These are phyloP conservation scores for Pyrenopolyporus hunteri DNA, from an alignment of 495 filamentous ascomycete species.

Conservation along the genomic window DNA sequence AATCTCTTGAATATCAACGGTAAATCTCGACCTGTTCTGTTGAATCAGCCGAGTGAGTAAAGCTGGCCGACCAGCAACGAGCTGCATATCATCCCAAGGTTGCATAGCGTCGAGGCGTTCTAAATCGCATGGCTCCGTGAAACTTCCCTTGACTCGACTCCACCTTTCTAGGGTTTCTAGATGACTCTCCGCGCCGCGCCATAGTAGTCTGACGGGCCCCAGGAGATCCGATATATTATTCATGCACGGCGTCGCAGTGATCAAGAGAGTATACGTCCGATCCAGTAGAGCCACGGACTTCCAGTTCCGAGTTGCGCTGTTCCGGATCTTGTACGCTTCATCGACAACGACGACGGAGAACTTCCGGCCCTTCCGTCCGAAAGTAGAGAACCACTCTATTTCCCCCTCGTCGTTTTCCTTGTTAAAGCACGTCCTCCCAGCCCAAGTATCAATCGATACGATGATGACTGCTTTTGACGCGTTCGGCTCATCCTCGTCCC, in stretches of 20 bases:
- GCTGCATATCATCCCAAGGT: conserved; percentile 12
- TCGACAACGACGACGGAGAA: conserved; percentile 41
- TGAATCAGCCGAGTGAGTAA: conserved; percentile 20
- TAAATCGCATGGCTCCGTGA: background rate
- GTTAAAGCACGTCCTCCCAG: conserved; percentile 26
- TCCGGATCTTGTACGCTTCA: conserved; percentile 38
- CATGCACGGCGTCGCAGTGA: conserved; percentile 40
- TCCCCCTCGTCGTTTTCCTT: background rate
- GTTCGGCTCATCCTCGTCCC: conserved; percentile 15
- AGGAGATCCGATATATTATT: conserved; percentile 34
- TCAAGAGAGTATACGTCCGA: conserved; percentile 35
- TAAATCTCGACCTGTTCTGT: background rate
- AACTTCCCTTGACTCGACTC: background rate
- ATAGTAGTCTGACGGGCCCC: conserved; percentile 29
- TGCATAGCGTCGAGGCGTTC: conserved; percentile 3
- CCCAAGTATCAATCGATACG: conserved; percentile 35
- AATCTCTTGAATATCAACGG: conserved; percentile 19
- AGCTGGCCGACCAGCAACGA: conserved; percentile 27
- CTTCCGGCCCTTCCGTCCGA: conserved; percentile 10
- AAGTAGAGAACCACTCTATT: conserved; percentile 24
- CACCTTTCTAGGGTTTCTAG: background rate
- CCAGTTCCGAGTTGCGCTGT: conserved; percentile 21
- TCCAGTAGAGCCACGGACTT: conserved; percentile 32
- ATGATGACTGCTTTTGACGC: conserved; percentile 25
- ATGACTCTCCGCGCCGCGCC: conserved; percentile 20